Base-by-base conservation (phyloP, 495 filamentous ascomycete species). In the Chlorociboria aeruginascens region DNA sequence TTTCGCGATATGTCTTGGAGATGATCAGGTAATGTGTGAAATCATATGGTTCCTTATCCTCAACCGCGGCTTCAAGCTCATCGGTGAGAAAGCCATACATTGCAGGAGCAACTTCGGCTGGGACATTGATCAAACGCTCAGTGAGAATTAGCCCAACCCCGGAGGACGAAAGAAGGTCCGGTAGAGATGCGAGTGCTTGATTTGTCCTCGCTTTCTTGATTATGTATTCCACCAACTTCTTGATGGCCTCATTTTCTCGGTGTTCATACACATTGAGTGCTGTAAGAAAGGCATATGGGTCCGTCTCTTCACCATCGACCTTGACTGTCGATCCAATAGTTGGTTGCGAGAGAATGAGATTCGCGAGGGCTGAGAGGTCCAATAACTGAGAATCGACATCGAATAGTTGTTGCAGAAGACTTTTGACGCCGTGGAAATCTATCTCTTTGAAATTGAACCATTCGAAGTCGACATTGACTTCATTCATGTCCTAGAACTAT, bases 61-160 rank as follows among this genome's bases (percentile, higher is more conserved):
- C 81, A 6, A 93, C 65, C 3, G 93, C 93, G 69, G 83, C 89
- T 52, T 81, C 70, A 50, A 97, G 85, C 72, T 99, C 93, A 61
- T 95, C 89, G 33, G 84, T 70, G 32, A 99, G 75, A 87, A 95
- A 94, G 52, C 72, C 80, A 74, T 96, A 97, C 88, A 99, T 89
- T 8, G 93, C 90, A 32, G 93, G 92, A 16, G 89, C 74, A 43
- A 94, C 79, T 66, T 96, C 84, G 25, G 84, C 70, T 13, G 93
- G 93, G 71, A 95, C 87, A 66, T 99, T 99, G 71, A 97, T 85
- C 50, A 97, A 63, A 12, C 92, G 78, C 63, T 99, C 93, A 0
- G 87, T 84, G 28, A 99, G 69, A 35, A 99, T 77, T 7, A 99
- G 69, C 0, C 92, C 93, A 36, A 95, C 75, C 8, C 67, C 68